These are phyloP conservation scores for Xylariales sp. DNA, from an alignment of 2,329 filamentous ascomycete species.

Conservation along the genomic window DNA sequence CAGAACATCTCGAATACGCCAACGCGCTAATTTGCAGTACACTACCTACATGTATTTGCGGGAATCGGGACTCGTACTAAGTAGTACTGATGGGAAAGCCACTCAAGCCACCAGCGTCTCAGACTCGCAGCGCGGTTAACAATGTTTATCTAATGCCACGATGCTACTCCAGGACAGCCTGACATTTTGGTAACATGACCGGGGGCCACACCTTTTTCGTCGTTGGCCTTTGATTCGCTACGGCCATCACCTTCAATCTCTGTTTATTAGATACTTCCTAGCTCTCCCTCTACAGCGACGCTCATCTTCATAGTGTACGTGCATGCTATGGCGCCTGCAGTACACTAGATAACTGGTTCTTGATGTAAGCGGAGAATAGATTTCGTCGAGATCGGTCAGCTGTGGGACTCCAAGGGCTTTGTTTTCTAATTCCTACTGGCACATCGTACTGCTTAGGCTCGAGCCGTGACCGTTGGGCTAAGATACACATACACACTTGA, in stretches of 20 bases:
- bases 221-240: constrained; percentile 36
- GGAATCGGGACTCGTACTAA: constrained; percentile 32
- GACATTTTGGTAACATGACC: constrained; percentile 35
- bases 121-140: constrained; percentile 45
- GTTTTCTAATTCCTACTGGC: too few species aligned
- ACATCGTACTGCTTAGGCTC: too few species aligned
- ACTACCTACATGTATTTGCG: constrained; percentile 23
- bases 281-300: constrained; percentile 27
- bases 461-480: too few species aligned
- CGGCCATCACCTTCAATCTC: constrained; percentile 41
- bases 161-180: constrained; percentile 46
- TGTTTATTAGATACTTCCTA: constrained; percentile 39
- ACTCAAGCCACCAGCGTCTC: constrained; percentile 49
- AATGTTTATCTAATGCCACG: constrained; percentile 47
- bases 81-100: constrained; percentile 44
- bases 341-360: too few species aligned
- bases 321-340: constrained; percentile 5
- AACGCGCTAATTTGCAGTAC: constrained; percentile 23
- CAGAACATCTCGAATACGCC: constrained; percentile 17
- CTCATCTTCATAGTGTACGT: constrained; percentile 18
- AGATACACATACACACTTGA: too few species aligned
- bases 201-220: constrained; percentile 21
- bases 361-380: constrained; percentile 2
- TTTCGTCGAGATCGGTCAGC: constrained; percentile 6
- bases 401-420: not conserved